These are phyloP conservation scores for Nakazawaea anatomiae DNA, from an alignment of 805 yeast genomes.

Conservation along the genomic window DNA sequence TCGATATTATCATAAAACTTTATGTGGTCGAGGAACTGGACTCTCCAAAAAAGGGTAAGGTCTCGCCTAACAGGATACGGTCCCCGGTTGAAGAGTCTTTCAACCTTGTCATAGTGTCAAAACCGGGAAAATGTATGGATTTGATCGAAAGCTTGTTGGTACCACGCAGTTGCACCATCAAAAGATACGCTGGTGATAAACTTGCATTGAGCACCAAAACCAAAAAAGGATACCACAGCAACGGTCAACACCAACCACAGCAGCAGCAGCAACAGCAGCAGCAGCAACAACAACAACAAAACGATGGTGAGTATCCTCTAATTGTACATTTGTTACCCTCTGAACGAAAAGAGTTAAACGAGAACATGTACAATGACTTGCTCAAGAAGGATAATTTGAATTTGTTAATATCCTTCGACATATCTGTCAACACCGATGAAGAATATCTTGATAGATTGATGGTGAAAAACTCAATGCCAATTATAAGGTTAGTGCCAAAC, in stretches of 20 bases:
- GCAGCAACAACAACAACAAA: constrained; percentile 15
- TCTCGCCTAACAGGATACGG: constrained; percentile 15
- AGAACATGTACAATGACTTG: constrained; percentile 3
- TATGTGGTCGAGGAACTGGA: constrained; percentile 21
- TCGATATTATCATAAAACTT: constrained; percentile 43
- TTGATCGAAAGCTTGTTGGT: constrained; percentile 63
- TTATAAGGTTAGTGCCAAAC: constrained; percentile 66
- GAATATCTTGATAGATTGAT: constrained; percentile 7
- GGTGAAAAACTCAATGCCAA: constrained; percentile 21
- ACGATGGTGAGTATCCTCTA: constrained; percentile 11
- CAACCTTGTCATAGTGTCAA: constrained; percentile 64
- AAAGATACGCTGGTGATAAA: constrained; percentile 57
- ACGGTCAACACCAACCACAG: constrained; percentile 10
- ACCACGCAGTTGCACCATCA: constrained; percentile 53
- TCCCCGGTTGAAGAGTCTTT: constrained; percentile 18
- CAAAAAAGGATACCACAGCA: constrained; percentile 21
- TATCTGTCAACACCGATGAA: constrained; percentile 19
- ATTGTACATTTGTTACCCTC: constrained; percentile 40
- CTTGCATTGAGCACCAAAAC: constrained; percentile 18
- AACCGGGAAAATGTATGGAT: constrained; percentile 66
- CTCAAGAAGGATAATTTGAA: constrained; percentile 14
- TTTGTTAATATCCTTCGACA: constrained; percentile 26
- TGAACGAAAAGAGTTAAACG: constrained; percentile 18
- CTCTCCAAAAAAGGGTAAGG: constrained; percentile 13
- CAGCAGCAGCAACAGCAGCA: constrained; percentile 14